phyloP scores from a whole-genome alignment of 2,329 filamentous ascomycete species.

The Aspergillus pseudotamarii region DNA sequence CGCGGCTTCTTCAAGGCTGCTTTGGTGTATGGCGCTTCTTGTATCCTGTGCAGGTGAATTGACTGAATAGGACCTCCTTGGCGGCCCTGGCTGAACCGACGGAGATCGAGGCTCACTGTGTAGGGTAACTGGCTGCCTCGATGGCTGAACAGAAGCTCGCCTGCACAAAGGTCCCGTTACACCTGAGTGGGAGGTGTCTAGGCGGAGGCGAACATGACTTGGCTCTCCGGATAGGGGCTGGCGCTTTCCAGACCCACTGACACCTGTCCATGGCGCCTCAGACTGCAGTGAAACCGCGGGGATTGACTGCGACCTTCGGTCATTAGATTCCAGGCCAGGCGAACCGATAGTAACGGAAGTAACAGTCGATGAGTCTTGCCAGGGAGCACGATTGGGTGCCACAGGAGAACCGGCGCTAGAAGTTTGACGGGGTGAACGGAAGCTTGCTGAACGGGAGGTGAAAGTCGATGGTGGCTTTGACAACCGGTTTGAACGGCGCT shows the following conservation, averaged over 20 bases:
- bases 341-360: slow-evolving; percentile 24
- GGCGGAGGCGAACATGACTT: slow-evolving; percentile 10
- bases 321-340: slow-evolving; percentile 13
- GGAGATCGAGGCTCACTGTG: slow-evolving; percentile 18
- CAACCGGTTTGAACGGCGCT: slow-evolving; percentile 38
- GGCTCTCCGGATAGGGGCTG: slow-evolving; percentile 13
- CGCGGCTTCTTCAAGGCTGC: slow-evolving; percentile 28
- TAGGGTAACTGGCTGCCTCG: slow-evolving; percentile 24
- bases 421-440: slow-evolving; percentile 19
- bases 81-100: slow-evolving; percentile 17
- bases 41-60: slow-evolving; percentile 30
- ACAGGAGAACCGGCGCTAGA: slow-evolving; percentile 10
- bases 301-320: slow-evolving; percentile 25
- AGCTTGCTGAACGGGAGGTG: slow-evolving; percentile 12
- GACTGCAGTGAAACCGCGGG: slow-evolving; percentile 21
- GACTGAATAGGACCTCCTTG: slow-evolving; percentile 34
- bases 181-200: slow-evolving; percentile 6
- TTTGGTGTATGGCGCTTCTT: slow-evolving; percentile 28
- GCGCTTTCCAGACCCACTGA: slow-evolving; percentile 1
- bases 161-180: slow-evolving; percentile 19
- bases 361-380: slow-evolving; percentile 41
- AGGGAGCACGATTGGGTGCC: slow-evolving; percentile 22
- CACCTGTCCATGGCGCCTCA: slow-evolving; percentile 14
- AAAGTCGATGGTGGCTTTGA: slow-evolving; percentile 40
- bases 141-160: slow-evolving; percentile 22